phyloP scores from a whole-genome alignment of 345 rosid genomes.

The Gossypioides kirkii region DNA sequence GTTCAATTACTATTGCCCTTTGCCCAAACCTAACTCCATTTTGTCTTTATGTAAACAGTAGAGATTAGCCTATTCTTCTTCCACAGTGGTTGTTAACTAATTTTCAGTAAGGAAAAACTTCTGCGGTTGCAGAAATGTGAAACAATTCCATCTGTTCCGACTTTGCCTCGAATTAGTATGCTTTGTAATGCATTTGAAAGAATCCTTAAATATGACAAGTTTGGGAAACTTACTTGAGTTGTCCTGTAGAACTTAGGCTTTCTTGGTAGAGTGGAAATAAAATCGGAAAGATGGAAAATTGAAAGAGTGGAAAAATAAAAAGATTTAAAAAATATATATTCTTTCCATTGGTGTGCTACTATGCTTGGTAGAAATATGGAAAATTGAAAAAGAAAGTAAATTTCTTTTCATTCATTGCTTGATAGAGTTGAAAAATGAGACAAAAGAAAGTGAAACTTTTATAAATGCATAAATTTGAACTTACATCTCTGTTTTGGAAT shows the following conservation, averaged over 20 bases:
- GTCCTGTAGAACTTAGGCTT: neutral
- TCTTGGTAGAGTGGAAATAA: too few species aligned
- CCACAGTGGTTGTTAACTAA: neutral
- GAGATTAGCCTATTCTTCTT: neutral
- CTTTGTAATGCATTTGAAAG: neutral
- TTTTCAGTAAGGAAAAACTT: neutral
- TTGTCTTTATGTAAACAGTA: neutral
- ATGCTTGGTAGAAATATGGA: too few species aligned
- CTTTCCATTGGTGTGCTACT: too few species aligned
- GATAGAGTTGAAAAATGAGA: too few species aligned
- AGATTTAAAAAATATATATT: too few species aligned
- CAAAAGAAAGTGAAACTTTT: too few species aligned
- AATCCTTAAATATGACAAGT: neutral
- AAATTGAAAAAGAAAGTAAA: too few species aligned
- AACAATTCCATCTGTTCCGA: neutral
- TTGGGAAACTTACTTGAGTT: neutral
- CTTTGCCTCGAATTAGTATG: neutral
- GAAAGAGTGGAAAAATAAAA: too few species aligned
- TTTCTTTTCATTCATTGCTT: too few species aligned
- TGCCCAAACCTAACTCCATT: neutral
- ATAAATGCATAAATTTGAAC: too few species aligned
- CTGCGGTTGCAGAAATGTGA: neutral
- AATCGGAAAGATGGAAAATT: too few species aligned
- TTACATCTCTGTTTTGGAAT: too few species aligned
- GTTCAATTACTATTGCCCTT: neutral